Conservation (phyloP, 768 basidiomycete genomes). For the Lentinula aciculospora region DNA sequence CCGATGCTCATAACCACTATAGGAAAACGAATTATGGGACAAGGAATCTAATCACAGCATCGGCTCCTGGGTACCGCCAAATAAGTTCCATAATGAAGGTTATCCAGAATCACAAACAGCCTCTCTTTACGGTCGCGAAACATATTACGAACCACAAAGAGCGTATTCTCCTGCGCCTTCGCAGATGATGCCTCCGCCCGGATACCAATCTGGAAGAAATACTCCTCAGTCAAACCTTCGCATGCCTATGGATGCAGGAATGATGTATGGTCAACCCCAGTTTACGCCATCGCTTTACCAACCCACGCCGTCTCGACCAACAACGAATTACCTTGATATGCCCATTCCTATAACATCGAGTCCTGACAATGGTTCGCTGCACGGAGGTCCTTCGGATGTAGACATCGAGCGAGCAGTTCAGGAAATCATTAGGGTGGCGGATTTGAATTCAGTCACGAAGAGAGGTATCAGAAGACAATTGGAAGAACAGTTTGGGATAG, state of each 20-base stretch:
- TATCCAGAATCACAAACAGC: slow-evolving; percentile 75
- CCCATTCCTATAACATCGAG: slow-evolving; percentile 50
- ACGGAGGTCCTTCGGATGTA: slow-evolving; percentile 51
- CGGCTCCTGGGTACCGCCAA: slow-evolving; percentile 85
- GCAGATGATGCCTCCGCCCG: slow-evolving; percentile 54
- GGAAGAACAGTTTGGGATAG: slow-evolving; percentile 78
- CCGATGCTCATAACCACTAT: neutral
- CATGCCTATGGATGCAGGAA: slow-evolving; percentile 11
- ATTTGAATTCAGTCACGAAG: slow-evolving; percentile 90
- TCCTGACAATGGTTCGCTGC: slow-evolving; percentile 45
- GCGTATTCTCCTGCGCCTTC: slow-evolving; percentile 73
- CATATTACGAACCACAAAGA: slow-evolving; percentile 68
- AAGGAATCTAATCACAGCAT: slow-evolving; percentile 95
- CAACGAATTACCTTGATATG: slow-evolving; percentile 74
- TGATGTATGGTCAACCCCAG: slow-evolving; percentile 16
- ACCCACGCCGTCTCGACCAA: slow-evolving; percentile 62
- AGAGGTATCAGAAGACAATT: slow-evolving; percentile 81
- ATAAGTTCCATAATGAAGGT: slow-evolving; percentile 63
- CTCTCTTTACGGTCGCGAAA: slow-evolving; percentile 84
- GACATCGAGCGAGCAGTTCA: slow-evolving; percentile 76
- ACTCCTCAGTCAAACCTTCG: slow-evolving; percentile 52
- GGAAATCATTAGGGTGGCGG: slow-evolving; percentile 67
- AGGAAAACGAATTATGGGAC: slow-evolving; percentile 97
- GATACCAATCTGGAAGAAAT: slow-evolving; percentile 74
- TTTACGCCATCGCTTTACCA: slow-evolving; percentile 35